phyloP scores from a whole-genome alignment of 441 rosid genomes.

The Gossypium schwendimanii region DNA sequence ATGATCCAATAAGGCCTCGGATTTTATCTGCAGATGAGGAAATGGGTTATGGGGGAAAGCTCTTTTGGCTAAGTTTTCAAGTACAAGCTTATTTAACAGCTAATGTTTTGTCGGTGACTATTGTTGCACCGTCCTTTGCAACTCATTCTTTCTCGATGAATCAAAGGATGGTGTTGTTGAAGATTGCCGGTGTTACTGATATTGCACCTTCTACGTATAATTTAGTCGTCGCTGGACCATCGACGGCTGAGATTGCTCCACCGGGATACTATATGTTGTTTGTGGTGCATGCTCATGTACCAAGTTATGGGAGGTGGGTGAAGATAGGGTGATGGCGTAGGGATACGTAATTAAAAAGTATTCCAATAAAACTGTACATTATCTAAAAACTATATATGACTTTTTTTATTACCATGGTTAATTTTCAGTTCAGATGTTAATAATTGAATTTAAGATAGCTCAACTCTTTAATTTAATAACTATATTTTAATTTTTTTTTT shows the following conservation, averaged over 20 bases:
- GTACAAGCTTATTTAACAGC: slow-evolving; percentile 23
- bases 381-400: too few relatives aligned
- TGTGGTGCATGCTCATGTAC: slow-evolving; percentile 52
- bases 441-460: too few relatives aligned
- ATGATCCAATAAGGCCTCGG: slow-evolving; percentile 33
- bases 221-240: slow-evolving; percentile 43
- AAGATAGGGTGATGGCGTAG: slow-evolving; percentile 25
- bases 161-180: slow-evolving; percentile 68
- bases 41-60: slow-evolving; percentile 23
- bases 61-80: slow-evolving; percentile 26
- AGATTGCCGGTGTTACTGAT: slow-evolving; percentile 2
- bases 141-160: slow-evolving; percentile 76
- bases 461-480: too few relatives aligned
- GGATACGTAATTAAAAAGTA: neutral
- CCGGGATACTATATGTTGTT: slow-evolving; percentile 74
- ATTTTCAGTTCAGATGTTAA: too few relatives aligned
- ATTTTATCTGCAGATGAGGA: slow-evolving; percentile 23
- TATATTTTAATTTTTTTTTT: too few relatives aligned
- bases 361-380: neutral
- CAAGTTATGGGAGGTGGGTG: slow-evolving; percentile 67
- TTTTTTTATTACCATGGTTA: too few relatives aligned
- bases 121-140: slow-evolving; percentile 63
- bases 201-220: slow-evolving; percentile 12
- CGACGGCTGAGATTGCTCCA: slow-evolving; percentile 57
- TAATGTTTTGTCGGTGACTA: slow-evolving; percentile 34